Conservation (phyloP, 2,329 filamentous ascomycete genomes). For the Nigrospora osmanthi region DNA sequence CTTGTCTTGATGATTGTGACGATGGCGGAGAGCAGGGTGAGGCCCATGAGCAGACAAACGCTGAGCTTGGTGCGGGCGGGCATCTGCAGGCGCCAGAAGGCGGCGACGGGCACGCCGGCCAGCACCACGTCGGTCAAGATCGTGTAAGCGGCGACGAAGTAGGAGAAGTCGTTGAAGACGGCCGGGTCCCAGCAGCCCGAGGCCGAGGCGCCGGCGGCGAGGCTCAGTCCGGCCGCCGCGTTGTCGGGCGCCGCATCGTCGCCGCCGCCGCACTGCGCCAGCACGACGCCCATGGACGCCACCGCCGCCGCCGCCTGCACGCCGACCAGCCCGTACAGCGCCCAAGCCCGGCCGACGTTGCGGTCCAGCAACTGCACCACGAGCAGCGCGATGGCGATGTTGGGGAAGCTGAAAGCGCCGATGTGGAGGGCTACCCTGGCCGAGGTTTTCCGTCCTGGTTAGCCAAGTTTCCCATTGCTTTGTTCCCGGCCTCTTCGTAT, state of each 20-base stretch:
- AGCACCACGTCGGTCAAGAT: constrained; percentile 18
- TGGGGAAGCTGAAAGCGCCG: constrained; percentile 19
- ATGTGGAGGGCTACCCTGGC: constrained; percentile 14
- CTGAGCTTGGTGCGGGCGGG: constrained; percentile 11
- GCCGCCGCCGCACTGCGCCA: constrained; percentile 15
- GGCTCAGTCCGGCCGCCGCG: too few species aligned
- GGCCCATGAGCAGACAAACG: constrained; percentile 18
- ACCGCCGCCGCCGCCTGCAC: constrained; percentile 16
- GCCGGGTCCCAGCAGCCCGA: constrained; percentile 14
- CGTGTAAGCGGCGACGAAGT: constrained; percentile 18
- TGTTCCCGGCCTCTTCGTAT: too few species aligned
- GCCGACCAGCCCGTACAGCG: constrained; percentile 12
- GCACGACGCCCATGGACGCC: constrained; percentile 14
- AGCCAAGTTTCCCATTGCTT: too few species aligned
- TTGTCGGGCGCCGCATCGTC: too few species aligned
- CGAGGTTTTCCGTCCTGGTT: not conserved
- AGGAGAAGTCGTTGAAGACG: constrained; percentile 14
- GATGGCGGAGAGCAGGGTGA: constrained; percentile 17
- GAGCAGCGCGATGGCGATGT: constrained; percentile 19
- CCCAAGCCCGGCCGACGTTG: constrained; percentile 9
- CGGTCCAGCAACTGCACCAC: constrained; percentile 16
- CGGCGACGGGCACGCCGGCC: constrained; percentile 14
- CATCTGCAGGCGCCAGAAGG: constrained; percentile 19
- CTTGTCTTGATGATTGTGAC: constrained; percentile 18
- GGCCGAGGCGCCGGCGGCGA: too few species aligned